Evolutionary conservation across 106 monocot species (phyloP), one percentile per base, ranked within the genome.

Genomic region (Dendrobium catenatum): DNA sequence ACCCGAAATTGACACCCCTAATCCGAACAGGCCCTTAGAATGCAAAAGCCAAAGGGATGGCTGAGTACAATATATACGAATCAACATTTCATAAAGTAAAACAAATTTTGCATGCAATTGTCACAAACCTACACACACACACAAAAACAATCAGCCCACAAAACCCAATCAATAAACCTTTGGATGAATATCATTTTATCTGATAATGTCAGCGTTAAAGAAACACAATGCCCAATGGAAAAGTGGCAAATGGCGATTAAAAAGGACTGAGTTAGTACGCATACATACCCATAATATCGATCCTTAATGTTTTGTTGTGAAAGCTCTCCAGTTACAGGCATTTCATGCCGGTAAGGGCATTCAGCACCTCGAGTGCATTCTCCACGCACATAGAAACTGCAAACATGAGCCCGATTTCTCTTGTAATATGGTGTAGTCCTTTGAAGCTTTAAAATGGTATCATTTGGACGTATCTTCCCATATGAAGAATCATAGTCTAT

Each of bases 251-350:
- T 37, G 9, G 15, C 10, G 15, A 31, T 9, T 18, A 58, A 29
- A 68, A 31, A 68, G 31, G 27, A 68, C 29, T 31, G 17, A 56
- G 37, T n/a, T 55, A 40, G 37, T 4, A 49, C 41, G 41, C 2
- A 61, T 55, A 83, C 88, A 79, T 93, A 99, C 99, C 99, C 99
- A 74, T 99, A 99, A 44, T 99, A 99, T 19, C 99, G 93, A 85
- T 99, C 99, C 87, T 99, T 99, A 19, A 99, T 99, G 80, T 99
- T 99, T 76, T 99, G 99, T 73, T 95, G 95, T 78, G 99, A 91
- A 41, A 99, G 79, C 79, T 99, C 99, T 49, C 99, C 99, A 37
- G 89, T 90, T 86, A 76, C 81, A 76, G 95, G 99, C 99, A 99
- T 99, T 85, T 99, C 99, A 80, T 99, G 99, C 5, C 99, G 89